Evolutionary conservation across 768 basidiomycete species (phyloP).

Genomic region (Pholiota conissans): DNA sequence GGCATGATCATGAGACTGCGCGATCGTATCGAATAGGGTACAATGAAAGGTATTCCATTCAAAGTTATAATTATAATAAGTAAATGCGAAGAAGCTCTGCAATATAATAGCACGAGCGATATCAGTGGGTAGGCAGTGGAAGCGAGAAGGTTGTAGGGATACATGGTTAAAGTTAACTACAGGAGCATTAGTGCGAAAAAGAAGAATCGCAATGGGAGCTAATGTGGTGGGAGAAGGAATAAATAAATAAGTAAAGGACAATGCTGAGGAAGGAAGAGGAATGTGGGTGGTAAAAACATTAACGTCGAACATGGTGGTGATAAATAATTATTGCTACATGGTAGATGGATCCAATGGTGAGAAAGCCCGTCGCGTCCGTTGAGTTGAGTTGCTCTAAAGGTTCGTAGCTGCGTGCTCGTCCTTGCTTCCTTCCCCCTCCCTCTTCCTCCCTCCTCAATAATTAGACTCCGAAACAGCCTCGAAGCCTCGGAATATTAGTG

Average conservation of each 20-base stretch:
- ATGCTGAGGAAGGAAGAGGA: conserved; percentile 7
- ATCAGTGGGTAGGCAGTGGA: not conserved
- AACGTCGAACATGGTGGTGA: conserved; percentile 11
- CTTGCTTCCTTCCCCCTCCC: conserved; percentile 8
- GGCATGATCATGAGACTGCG: not conserved
- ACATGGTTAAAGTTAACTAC: conserved; percentile 24
- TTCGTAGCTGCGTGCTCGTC: not conserved
- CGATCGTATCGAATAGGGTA: not conserved
- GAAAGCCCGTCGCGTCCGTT: conserved; percentile 3
- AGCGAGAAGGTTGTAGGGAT: conserved; percentile 11
- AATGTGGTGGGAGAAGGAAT: conserved; percentile 1
- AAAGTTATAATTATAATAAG: conserved; percentile 4
- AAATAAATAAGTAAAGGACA: conserved; percentile 17
- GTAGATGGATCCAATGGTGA: conserved; percentile 6
- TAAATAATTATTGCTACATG: conserved; percentile 18
- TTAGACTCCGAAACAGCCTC: conserved; percentile 19
- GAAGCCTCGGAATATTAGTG: conserved; percentile 19
- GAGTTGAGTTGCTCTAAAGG: conserved; percentile 1
- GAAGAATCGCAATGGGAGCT: conserved; percentile 8
- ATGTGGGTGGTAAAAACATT: not conserved
- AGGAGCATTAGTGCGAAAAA: conserved; percentile 12
- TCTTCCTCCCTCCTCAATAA: conserved; percentile 5
- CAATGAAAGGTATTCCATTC: not conserved
- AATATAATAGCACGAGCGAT: conserved; percentile 4
- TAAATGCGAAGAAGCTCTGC: conserved; percentile 6